Base-by-base conservation (phyloP, 2,329 filamentous ascomycete species). In the Ophiostoma sp. region DNA sequence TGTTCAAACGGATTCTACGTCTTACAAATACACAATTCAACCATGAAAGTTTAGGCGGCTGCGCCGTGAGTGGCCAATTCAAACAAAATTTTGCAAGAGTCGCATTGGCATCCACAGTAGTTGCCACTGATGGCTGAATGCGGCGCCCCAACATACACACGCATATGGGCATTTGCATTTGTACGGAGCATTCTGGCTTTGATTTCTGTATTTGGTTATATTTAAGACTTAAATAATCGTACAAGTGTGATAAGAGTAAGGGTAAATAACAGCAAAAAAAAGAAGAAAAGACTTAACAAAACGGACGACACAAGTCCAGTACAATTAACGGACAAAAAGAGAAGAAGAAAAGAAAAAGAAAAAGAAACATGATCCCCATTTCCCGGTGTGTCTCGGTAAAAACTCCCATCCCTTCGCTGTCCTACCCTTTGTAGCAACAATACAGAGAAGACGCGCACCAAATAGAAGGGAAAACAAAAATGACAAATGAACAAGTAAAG, bases 211-310 rank as follows among this genome's bases (percentile, higher is more conserved):
- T 25, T 64, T 66, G 8, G 4, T 4, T 36, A 36, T 28, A 45
- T 45, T 66, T 68, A 50, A 50, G 64, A 48, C 64, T 50, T 28
- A 6, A 12, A 50, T 68, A 68, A 68, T 68, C 64, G 64, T 68
- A 68, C 64, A 68, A 25, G 64, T 68, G 6, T 50, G 28, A 68
- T 68, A 15, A 19, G 15, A 17, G 11, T n/a, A 48, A 48, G 28
- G 31, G 55, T 7, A 19, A 33, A 63, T n/a, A 42, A 63, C 9
- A 28, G 50, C 2, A 52, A 63, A 7, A 70, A 57, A 52, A 63
- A 7, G 57, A 57, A 70, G 25, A 28, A 28, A 61, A 61, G 36
- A 22, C 57, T n/a, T 17, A 36, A 31, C 50, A 17, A 55, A 70
- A 59, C n/a, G 36, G 33, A 28, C 36, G 7, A 28, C 36, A 42